phyloP scores from a whole-genome alignment of 768 basidiomycete genomes.

The Suillus luteus region DNA sequence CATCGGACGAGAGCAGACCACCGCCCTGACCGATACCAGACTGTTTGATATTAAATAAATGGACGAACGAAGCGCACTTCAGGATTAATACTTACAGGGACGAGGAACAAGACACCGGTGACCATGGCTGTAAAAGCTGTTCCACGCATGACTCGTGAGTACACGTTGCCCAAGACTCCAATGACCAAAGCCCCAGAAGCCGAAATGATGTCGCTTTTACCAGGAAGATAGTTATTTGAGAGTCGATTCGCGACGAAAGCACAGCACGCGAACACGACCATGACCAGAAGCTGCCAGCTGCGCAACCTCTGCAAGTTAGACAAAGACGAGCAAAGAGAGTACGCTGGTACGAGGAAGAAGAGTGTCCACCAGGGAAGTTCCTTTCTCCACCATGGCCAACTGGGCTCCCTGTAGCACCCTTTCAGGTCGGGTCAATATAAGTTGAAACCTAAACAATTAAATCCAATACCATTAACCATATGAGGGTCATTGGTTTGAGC shows the following conservation, averaged over 20 bases:
- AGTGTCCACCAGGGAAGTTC: constrained; percentile 83
- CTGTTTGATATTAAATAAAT: constrained; percentile 38
- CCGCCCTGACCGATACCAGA: constrained; percentile 78
- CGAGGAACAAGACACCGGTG: constrained; percentile 89
- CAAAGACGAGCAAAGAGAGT: constrained; percentile 72
- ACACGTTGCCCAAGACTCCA: constrained; percentile 80
- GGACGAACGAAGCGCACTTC: background rate
- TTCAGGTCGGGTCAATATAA: constrained; percentile 8
- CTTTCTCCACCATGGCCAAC: constrained; percentile 78
- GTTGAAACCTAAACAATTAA: background rate
- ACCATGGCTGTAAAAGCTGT: constrained; percentile 92
- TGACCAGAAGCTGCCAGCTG: constrained; percentile 68
- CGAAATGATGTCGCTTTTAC: constrained; percentile 72
- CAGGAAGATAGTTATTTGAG: constrained; percentile 60
- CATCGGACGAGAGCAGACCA: constrained; percentile 52
- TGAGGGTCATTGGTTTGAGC: constrained; percentile 35
- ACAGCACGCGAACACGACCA: constrained; percentile 76
- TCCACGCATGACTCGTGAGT: constrained; percentile 72
- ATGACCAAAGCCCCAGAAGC: constrained; percentile 78
- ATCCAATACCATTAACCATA: constrained; percentile 2
- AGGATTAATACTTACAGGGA: constrained; percentile 66
- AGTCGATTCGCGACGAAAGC: constrained; percentile 72
- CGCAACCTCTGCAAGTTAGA: constrained; percentile 74
- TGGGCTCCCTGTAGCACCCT: constrained; percentile 77
- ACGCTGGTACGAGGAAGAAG: constrained; percentile 74